Evolutionary conservation across 495 filamentous ascomycete species (phyloP).

Genomic region (Xanthoparmelia taractica): DNA sequence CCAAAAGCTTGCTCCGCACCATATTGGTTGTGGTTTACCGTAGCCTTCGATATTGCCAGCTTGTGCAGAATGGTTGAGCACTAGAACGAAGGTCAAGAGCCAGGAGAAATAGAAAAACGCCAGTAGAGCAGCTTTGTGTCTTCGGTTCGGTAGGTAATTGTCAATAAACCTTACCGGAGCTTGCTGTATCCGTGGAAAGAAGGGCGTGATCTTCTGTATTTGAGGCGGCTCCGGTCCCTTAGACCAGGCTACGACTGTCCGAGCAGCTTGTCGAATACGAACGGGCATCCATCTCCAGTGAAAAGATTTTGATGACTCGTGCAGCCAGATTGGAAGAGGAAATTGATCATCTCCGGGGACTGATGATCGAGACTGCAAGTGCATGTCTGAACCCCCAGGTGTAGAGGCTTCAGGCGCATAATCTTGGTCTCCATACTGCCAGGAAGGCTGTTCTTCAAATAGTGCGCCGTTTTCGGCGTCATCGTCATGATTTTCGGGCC

Average conservation of each 20-base stretch:
- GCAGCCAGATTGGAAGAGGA: constrained; percentile 43
- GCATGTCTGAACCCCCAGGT: constrained; percentile 28
- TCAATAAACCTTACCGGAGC: constrained; percentile 57
- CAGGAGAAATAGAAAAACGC: constrained; percentile 58
- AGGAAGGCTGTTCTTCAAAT: constrained; percentile 6
- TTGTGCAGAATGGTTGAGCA: constrained; percentile 56
- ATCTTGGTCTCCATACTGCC: constrained; percentile 30
- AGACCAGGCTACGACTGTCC: constrained; percentile 54
- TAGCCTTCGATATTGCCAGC: constrained; percentile 61
- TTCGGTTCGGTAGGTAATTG: constrained; percentile 53
- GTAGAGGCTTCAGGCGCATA: constrained; percentile 36
- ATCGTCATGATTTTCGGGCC: constrained; percentile 14
- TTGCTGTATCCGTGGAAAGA: constrained; percentile 63
- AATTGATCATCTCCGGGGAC: constrained; percentile 12
- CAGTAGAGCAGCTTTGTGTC: constrained; percentile 51
- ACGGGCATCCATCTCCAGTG: constrained; percentile 47
- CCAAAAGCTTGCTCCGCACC: constrained; percentile 58
- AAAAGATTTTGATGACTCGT: constrained; percentile 47
- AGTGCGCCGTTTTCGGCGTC: constrained; percentile 16
- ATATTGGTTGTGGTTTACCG: constrained; percentile 55
- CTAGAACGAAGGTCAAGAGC: constrained; percentile 62
- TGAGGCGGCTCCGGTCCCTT: constrained; percentile 60
- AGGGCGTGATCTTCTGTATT: constrained; percentile 56
- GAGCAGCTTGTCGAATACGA: constrained; percentile 41
- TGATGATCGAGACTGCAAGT: constrained; percentile 19